Base-by-base conservation (phyloP, 2,329 filamentous ascomycete species). In the Arthrobotrys pseudoclavata region DNA sequence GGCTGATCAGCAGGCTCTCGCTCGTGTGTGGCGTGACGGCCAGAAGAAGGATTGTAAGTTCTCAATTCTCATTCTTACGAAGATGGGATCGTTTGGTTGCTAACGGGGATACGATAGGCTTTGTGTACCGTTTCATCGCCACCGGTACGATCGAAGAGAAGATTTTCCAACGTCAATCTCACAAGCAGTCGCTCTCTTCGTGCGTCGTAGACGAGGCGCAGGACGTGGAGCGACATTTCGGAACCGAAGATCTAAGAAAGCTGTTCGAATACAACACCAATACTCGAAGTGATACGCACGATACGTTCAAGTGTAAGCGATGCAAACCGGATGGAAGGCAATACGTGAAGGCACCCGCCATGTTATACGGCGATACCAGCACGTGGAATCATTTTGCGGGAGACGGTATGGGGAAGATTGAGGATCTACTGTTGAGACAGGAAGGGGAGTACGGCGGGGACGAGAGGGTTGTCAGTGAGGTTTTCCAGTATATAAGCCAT, bases 341-440 rank as follows among this genome's bases (percentile, higher is more conserved):
- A 84, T 89, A 88, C 79, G 89, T 97, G 82, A 98, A 97, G 84
- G 93, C 95, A 0, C 92, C 92, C 3, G 96, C 96, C 0, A 95
- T 98, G 91, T 85, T 99, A 76, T 99, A 99, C 82, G 96, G 96
- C 64, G 96, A 99, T 82, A 98, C 96, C 22, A 98, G 94, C 84
- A 95, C 93, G n/a, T 99, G 96, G 96, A 99, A 99, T 82, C 96
- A 99, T 84, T 97, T 97, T 84, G 89, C 91, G 50, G 97, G 97
- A 81, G 89, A 90, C 0, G 91, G 89, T 0, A 84, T 99, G 82
- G 88, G 89, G 79, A 88, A 88, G 76, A 99, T 99, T 75, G 95
- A 99, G 84, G 96, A 99, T 85, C 84, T 97, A 83, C 83, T 99
- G 82, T 85, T 99, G 60, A 88, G 95, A 80, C 96, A 98, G 84